phyloP scores from a whole-genome alignment of 140 eudicot genomes.

The Senecio squalidus region DNA sequence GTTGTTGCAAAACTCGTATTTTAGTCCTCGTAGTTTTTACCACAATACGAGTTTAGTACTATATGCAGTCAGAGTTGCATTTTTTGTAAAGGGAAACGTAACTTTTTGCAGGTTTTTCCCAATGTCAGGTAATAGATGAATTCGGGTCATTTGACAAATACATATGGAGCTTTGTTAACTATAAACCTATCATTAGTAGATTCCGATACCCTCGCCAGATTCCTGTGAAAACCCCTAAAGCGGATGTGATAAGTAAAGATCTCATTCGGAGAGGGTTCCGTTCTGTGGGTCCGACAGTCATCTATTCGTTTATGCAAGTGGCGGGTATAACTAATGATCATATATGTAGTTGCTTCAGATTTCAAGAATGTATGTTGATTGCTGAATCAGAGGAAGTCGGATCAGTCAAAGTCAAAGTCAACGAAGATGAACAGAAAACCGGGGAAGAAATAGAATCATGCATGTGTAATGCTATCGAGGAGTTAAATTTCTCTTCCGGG shows the following conservation, averaged over 20 bases:
- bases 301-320: constrained; percentile 75
- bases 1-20: neutral
- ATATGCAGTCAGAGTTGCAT: constrained; percentile 4
- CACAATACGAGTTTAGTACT: neutral
- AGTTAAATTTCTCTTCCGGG: constrained; percentile 33
- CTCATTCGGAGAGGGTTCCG: constrained; percentile 63
- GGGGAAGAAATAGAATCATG: constrained; percentile 29
- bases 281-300: constrained; percentile 65
- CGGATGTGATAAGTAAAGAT: constrained; percentile 60
- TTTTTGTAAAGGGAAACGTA: constrained; percentile 20
- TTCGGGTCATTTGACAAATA: constrained; percentile 62
- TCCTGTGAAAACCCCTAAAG: constrained; percentile 59
- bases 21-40: constrained; percentile 12
- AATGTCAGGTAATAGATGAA: constrained; percentile 48
- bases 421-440: constrained; percentile 20
- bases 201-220: constrained; percentile 61
- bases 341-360: constrained; percentile 56
- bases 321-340: constrained; percentile 73
- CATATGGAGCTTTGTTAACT: constrained; percentile 75
- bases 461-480: constrained; percentile 33
- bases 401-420: constrained; percentile 11
- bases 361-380: constrained; percentile 36
- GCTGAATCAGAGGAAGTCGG: constrained; percentile 30
- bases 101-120: constrained; percentile 43
- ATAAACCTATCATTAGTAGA: constrained; percentile 50